Percentiles rank a stretch among this genome's conserved stretches.
These are phyloP conservation scores for Elasticomyces elasticus DNA, from an alignment of 495 filamentous ascomycete genomes.

Conservation along the genomic window DNA sequence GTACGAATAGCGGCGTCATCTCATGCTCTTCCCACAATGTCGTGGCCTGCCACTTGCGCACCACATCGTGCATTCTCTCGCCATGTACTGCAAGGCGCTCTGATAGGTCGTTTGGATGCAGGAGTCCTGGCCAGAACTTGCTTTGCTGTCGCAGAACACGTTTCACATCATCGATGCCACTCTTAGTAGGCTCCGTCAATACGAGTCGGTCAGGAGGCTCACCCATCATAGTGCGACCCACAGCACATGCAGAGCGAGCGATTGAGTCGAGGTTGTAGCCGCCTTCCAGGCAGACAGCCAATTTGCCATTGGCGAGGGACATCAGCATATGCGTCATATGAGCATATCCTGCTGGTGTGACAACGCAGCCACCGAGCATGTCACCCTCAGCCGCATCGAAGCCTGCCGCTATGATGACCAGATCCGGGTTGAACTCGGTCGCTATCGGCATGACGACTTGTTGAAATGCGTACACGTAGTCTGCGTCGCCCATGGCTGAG, in stretches of 20 bases:
- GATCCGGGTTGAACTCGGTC: constrained; percentile 81
- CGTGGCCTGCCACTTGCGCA: constrained; percentile 62
- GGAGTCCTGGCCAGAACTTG: constrained; percentile 48
- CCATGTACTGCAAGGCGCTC: constrained; percentile 25
- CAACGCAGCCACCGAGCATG: constrained; percentile 81
- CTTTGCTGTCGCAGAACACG: constrained; percentile 48
- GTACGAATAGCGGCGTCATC: constrained; percentile 67
- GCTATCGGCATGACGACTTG: constrained; percentile 96
- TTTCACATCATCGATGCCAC: constrained; percentile 42
- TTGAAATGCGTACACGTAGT: constrained; percentile 94
- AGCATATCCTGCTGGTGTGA: constrained; percentile 82
- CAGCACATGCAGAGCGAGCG: constrained; percentile 79
- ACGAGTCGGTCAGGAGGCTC: constrained; percentile 71
- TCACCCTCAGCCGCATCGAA: constrained; percentile 95
- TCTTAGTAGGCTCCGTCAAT: constrained; percentile 29
- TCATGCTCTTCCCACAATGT: constrained; percentile 56
- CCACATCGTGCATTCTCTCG: constrained; percentile 57
- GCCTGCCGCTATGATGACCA: constrained; percentile 89
- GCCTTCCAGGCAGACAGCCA: constrained; percentile 85
- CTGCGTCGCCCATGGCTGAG: constrained; percentile 82
- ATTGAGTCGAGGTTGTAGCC: constrained; percentile 93
- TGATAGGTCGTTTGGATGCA: constrained; percentile 43
- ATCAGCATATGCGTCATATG: constrained; percentile 99
- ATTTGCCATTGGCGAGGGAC: constrained; percentile 82
- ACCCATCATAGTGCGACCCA: constrained; percentile 87